A percentile compares a stretch with the other conserved stretches of the same genome.
These are phyloP conservation scores for Lentinula lateritia DNA, from an alignment of 768 basidiomycete genomes.

Conservation along the genomic window DNA sequence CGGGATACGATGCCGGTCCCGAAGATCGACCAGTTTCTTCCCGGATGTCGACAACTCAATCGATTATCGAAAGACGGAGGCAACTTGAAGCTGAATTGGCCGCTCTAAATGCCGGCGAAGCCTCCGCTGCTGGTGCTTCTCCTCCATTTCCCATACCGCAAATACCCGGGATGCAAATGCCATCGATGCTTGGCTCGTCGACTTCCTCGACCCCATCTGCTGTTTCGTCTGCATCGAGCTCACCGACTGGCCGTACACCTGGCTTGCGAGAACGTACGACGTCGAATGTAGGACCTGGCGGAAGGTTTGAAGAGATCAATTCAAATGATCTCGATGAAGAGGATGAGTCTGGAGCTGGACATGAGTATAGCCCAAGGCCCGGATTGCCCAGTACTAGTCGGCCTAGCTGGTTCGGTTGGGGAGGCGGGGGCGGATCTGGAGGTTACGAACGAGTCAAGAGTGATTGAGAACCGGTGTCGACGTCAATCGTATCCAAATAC, in stretches of 20 bases:
- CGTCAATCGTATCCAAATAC: too few species aligned
- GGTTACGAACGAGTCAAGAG: constrained; percentile 50
- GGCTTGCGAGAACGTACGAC: constrained; percentile 39
- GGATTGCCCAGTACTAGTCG: constrained; percentile 22
- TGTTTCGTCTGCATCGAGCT: constrained; percentile 11
- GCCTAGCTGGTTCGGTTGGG: constrained; percentile 50
- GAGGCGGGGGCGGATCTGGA: constrained; percentile 25
- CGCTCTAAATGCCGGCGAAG: constrained; percentile 25
- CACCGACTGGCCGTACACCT: constrained; percentile 35
- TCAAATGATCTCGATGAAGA: constrained; percentile 54
- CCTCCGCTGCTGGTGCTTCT: constrained; percentile 18
- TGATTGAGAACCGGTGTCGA: constrained; percentile 27
- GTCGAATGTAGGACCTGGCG: constrained; percentile 19
- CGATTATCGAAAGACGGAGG: constrained; percentile 38
- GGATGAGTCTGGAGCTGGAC: constrained; percentile 13
- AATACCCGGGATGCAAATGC: constrained; percentile 20
- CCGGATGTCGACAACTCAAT: constrained; percentile 17
- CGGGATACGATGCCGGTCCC: background rate
- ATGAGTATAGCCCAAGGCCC: constrained; percentile 1
- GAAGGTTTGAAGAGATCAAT: constrained; percentile 66
- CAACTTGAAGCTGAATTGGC: constrained; percentile 59
- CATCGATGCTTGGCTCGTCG: constrained; percentile 20
- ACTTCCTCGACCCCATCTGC: background rate
- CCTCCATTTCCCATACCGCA: constrained; percentile 24
- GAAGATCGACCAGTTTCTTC: constrained; percentile 12